Conservation (phyloP, 2,329 filamentous ascomycete species). For the Botrytis squamosa region DNA sequence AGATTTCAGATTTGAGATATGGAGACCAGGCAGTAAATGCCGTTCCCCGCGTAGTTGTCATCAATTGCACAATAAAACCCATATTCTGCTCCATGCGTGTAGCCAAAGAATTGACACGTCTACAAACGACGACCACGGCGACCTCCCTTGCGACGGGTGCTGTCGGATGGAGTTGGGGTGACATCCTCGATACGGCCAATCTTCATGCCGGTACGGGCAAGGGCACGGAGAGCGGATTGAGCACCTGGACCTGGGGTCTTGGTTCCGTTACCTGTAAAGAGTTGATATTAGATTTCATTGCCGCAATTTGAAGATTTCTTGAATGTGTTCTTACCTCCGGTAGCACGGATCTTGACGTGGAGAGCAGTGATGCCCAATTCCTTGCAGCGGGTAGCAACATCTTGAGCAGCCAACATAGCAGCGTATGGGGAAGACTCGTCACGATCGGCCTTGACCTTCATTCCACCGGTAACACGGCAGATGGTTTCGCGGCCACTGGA, state of each 20-base stretch:
- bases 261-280: conserved; percentile 80
- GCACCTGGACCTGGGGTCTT: conserved; percentile 99
- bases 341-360: conserved; percentile 99
- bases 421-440: conserved; percentile 99
- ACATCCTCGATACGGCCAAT: conserved; percentile 99
- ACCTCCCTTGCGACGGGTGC: conserved; percentile 99
- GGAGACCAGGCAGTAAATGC: conserved; percentile 63
- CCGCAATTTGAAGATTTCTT: background rate
- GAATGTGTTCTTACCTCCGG: conserved; percentile 66
- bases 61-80: conserved; percentile 56
- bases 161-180: conserved; percentile 98
- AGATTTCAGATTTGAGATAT: conserved; percentile 43
- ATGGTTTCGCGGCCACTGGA: conserved; percentile 99
- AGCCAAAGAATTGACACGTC: conserved; percentile 31
- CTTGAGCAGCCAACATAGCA: conserved; percentile 99
- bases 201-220: conserved; percentile 99
- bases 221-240: conserved; percentile 97
- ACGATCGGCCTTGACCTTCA: conserved; percentile 99
- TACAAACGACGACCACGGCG: conserved; percentile 99
- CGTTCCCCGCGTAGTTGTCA: conserved; percentile 71
- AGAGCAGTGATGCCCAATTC: conserved; percentile 88
- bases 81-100: conserved; percentile 34
- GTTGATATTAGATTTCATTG: conserved; percentile 18
- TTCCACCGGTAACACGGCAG: conserved; percentile 98
- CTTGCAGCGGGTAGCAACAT: conserved; percentile 88